Evolutionary conservation across 495 filamentous ascomycete species (phyloP).

Genomic region (Aspergillus avenaceus): DNA sequence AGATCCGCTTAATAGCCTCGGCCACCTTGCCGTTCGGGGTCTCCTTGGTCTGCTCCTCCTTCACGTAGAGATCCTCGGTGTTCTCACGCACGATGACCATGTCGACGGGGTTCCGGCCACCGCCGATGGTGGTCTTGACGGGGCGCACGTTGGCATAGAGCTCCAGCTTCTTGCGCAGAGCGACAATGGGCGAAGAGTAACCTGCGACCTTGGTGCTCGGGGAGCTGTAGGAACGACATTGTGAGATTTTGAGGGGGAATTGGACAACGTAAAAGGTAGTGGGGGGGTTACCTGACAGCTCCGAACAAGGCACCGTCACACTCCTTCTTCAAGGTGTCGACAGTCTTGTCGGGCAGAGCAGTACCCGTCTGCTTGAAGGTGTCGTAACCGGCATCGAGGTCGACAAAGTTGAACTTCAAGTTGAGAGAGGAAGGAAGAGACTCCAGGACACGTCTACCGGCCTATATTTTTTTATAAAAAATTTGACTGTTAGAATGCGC

Average conservation of each 20-base stretch:
- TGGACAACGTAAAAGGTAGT: neutral
- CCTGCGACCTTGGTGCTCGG: conserved; percentile 84
- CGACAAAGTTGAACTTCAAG: conserved; percentile 88
- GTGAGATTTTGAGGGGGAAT: conserved; percentile 5
- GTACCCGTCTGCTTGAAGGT: conserved; percentile 84
- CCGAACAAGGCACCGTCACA: conserved; percentile 97
- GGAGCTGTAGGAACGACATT: conserved; percentile 45
- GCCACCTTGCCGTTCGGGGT: conserved; percentile 75
- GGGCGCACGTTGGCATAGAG: conserved; percentile 97
- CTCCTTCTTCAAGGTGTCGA: conserved; percentile 76
- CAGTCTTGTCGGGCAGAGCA: conserved; percentile 85
- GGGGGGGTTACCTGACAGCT: conserved; percentile 71
- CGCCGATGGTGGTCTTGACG: conserved; percentile 71
- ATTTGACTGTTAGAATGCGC: conserved; percentile 10
- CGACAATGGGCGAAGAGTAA: conserved; percentile 96
- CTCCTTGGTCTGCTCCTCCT: conserved; percentile 83
- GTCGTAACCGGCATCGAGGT: conserved; percentile 89
- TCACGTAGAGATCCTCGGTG: conserved; percentile 98
- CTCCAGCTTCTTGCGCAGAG: conserved; percentile 89
- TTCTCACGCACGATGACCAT: conserved; percentile 98
- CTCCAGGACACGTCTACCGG: conserved; percentile 85
- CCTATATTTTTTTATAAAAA: conserved; percentile 33
- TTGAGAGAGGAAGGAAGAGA: conserved; percentile 76
- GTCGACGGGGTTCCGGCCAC: conserved; percentile 66
- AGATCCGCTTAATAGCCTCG: conserved; percentile 96